Percentiles rank a stretch among this genome's conserved stretches.
Conservation (phyloP, 2,329 filamentous ascomycete genomes). For the Allantophomopsis lycopodina region DNA sequence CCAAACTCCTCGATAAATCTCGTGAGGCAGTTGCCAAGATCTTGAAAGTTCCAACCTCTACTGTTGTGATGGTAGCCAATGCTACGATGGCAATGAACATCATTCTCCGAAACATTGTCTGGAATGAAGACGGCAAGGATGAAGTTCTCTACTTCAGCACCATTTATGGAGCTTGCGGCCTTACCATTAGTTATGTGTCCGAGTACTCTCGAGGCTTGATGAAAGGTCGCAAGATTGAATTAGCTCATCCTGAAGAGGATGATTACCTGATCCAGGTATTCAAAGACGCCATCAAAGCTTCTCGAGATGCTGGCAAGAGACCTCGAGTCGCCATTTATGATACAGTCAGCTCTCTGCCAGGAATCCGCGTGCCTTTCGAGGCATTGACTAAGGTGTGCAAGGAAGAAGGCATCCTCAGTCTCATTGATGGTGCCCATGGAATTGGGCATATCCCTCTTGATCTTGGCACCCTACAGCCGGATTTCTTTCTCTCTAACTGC, state of each 20-base stretch:
- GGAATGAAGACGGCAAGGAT: conserved; percentile 45
- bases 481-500: conserved; percentile 79
- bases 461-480: conserved; percentile 51
- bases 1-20: conserved; percentile 45
- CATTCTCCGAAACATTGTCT: conserved; percentile 62
- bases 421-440: conserved; percentile 76
- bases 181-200: conserved; percentile 56
- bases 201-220: conserved; percentile 42
- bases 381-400: conserved; percentile 48
- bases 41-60: conserved; percentile 50
- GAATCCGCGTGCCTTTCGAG: conserved; percentile 69
- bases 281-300: conserved; percentile 36
- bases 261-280: conserved; percentile 50
- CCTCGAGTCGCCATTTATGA: conserved; percentile 66
- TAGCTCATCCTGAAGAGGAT: conserved; percentile 59
- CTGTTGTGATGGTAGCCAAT: conserved; percentile 68
- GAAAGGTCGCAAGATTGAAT: conserved; percentile 36
- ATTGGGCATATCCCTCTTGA: conserved; percentile 68
- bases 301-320: conserved; percentile 40
- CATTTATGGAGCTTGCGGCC: conserved; percentile 66
- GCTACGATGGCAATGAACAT: conserved; percentile 69
- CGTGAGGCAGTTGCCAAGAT: conserved; percentile 50
- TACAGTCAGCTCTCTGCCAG: conserved; percentile 65
- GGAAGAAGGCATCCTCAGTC: conserved; percentile 52
- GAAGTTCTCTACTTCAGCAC: conserved; percentile 68